Evolutionary conservation across 2,329 filamentous ascomycete species (phyloP), one percentile per base, ranked within the genome.

Genomic region (Pestalotiopsis sp.): DNA sequence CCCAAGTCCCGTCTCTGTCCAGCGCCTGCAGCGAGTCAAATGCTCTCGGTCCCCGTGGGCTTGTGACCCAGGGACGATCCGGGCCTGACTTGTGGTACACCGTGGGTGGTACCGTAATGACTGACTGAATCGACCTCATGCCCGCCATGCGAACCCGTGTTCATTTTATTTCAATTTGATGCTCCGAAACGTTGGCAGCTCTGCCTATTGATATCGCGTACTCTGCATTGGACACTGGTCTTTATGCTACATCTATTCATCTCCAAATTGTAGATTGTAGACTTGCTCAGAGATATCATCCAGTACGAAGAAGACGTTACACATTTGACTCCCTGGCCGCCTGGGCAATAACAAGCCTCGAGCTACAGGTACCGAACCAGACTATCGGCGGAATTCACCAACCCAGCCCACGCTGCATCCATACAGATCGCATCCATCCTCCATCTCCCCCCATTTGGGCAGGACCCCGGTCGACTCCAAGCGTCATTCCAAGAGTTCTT

Each of bases 401-500:
- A 27, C 55, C 55, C 12, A n/a, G 55, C 20, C 45, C 14, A 52
- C 14, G 6, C 25, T 59, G 17, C 55, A 59, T 25, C 55, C 45
- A 52, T 52, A 17, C 14, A 25, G 25, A 62, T 62, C 59, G 59
- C 59, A 62, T 59, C 55, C 55, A 23, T 36, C 23, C 27, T 36
- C 59, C 59, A 62, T 62, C 59, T 36, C 61, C 36, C 36, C 61
- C 61, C 38, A 39, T 68, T 68, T 57, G 55, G 63, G 57, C 31
- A 62, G 55, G 60, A 67, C 68, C 68, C 68, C 52, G 68, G 65
- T 69, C 68, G 20, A 38, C 65, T 63, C 17, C 58, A 39, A 36
- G 65, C 65, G 65, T 67, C 65, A 67, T 67, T 57, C 65, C 52
- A 39, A 62, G 57, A 27, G 17, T 36, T 13, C 23, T 49, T 39